Percentiles rank a stretch among this genome's conserved stretches.
Conservation (phyloP, 495 filamentous ascomycete species). For the Cetradonia linearis region DNA sequence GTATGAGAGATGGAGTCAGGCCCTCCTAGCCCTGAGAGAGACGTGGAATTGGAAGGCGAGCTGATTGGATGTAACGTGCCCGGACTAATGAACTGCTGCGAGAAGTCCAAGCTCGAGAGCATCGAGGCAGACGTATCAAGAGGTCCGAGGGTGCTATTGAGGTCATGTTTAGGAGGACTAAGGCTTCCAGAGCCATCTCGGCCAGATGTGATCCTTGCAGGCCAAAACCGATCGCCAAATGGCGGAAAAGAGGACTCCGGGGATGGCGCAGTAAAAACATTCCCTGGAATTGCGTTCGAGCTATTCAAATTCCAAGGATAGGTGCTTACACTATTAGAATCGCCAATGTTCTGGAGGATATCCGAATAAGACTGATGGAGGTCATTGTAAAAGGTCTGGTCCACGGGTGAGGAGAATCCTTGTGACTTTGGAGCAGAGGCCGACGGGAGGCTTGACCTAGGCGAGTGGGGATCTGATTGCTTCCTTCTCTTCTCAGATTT, state of each 20-base stretch:
- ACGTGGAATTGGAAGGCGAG: background rate
- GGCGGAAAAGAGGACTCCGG: background rate
- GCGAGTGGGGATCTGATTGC: background rate
- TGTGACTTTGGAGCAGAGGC: background rate
- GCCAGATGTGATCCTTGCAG: background rate
- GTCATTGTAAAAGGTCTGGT: background rate
- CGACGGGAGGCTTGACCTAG: background rate
- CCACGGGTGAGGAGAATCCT: background rate
- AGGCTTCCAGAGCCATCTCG: background rate
- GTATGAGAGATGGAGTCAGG: background rate
- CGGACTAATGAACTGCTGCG: background rate
- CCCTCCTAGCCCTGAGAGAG: background rate
- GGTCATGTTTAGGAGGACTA: background rate
- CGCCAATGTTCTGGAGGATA: background rate
- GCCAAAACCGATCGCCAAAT: background rate
- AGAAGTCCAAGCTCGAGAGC: background rate
- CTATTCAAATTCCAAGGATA: background rate
- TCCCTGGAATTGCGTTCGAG: background rate
- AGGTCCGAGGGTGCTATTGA: background rate
- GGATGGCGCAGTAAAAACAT: background rate
- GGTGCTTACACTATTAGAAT: background rate
- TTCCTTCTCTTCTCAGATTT: constrained; percentile 21
- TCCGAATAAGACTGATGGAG: background rate
- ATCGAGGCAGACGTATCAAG: background rate
- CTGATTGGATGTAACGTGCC: background rate